These are phyloP conservation scores for Protomyces gravidus DNA, from an alignment of 1,139 yeast genomes.

Conservation along the genomic window DNA sequence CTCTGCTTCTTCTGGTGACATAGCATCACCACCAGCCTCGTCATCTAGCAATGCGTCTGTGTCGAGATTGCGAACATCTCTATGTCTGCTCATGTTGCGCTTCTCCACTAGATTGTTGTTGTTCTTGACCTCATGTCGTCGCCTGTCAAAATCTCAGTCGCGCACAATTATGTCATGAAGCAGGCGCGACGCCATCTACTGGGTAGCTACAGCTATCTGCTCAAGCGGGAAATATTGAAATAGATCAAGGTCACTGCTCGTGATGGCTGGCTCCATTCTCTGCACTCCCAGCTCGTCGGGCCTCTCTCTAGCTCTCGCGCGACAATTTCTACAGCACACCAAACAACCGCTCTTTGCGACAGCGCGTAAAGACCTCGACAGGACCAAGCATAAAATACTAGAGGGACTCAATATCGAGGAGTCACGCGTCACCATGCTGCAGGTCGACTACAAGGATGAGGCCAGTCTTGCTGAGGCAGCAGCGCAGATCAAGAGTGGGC, in stretches of 20 bases:
- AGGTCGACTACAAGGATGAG: constrained; percentile 16
- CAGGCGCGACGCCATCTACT: neutral
- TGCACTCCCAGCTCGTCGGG: constrained; percentile 25
- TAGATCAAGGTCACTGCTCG: neutral
- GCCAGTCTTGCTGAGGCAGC: constrained; percentile 6
- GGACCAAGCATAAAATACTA: constrained; percentile 8
- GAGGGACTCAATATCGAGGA: constrained; percentile 11
- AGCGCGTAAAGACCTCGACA: constrained; percentile 11
- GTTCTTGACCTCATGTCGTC: neutral
- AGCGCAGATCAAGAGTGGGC: neutral
- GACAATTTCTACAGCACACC: constrained; percentile 13
- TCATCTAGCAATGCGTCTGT: constrained; percentile 26
- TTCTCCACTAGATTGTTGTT: no score
- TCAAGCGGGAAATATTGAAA: neutral
- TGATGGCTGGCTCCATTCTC: constrained; percentile 3
- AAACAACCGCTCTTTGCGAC: constrained; percentile 17
- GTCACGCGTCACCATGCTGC: constrained; percentile 12
- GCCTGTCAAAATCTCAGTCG: neutral
- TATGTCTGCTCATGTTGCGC: constrained; percentile 27
- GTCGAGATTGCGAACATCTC: constrained; percentile 30
- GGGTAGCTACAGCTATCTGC: neutral
- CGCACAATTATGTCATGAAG: neutral
- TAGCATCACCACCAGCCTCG: constrained; percentile 6
- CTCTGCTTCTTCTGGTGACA: constrained; percentile 14
- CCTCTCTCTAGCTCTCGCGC: constrained; percentile 16